Base-by-base conservation (phyloP, 2,329 filamentous ascomycete species). In the Botryotinia globosa region DNA sequence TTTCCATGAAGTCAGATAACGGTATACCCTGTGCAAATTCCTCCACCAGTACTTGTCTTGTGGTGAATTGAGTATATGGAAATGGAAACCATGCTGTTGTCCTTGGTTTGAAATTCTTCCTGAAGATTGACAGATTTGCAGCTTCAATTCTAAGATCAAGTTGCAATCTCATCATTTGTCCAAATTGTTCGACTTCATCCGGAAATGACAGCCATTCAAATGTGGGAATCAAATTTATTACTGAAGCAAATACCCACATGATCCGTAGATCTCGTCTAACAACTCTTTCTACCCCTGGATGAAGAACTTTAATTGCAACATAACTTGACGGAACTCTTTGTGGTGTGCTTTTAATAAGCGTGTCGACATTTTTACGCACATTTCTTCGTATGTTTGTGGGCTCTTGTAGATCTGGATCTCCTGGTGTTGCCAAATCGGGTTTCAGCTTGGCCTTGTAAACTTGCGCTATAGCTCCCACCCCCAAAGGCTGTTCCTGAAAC, bases 111-210 rank as follows among this genome's bases (percentile, higher is more conserved):
- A 99, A 99, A 80, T 98, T 93, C 78, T 91, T 91, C 69, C 96
- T 90, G 85, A 99, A 98, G 22, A 91, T 89, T 34, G 91, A 90
- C 4, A 99, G 85, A 78, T 99, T 99, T 54, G 94, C 92, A 1
- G 94, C 92, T 82, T 99, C 96, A 74, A 98, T 98, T 69, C 96
- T 91, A 51, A 99, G 86, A 82, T 99, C 96, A 4, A 99, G 86
- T 81, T 99, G 96, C n/a, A 98, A 85, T 78, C 91, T 91, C 96
- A 99, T 99, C 96, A 99, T 99, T 80, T 97, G 92, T 37, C 94
- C 95, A 80, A 99, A 99, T 79, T 98, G 94, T 22, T 87, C 83
- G 4, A 98, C 96, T 81, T 99, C 96, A 77, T 98, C 95, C 0
- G 96, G 96, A 14, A 99, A 89, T 0, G 95, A 98, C 9, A 99